Evolutionary conservation across 192 early-diverging fungal species (phyloP), one percentile per base, ranked within the genome.

Genomic region (Paraglomus brasilianum): DNA sequence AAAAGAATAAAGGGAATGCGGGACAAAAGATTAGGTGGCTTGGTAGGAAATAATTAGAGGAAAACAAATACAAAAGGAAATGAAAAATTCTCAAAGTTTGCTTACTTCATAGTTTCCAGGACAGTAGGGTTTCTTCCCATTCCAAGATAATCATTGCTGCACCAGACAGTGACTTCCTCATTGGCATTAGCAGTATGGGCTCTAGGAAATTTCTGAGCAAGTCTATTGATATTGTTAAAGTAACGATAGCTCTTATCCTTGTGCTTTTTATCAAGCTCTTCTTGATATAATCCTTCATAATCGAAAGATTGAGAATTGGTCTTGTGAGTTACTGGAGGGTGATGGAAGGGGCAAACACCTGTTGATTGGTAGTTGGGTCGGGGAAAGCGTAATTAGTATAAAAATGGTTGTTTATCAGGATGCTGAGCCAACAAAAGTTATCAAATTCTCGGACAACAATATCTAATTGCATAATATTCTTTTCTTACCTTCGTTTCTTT

Each of bases 221-320:
- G 82, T 43, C 97, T 91, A 80, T 98, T 98, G 85, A 98, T 97
- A 86, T 98, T 98, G 89, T 98, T 98, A 78, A 98, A 98, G 84
- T 97, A 98, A 74, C 97, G 91, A 85, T 98, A 98, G 73, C 87
- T 90, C 84, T 93, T 92, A 88, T 98, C 95, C 72, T 86, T 84
- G 76, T 96, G 94, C 81, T 98, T 98, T 88, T 95, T 95, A 46
- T 95, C 90, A 45, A 98, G 75, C 79, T 95, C 90, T 24, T 71
- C 72, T 70, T 88, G 81, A 80, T 95, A 98, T 70, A 91, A 82
- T 48, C 81, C 78, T 77, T 97, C 94, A 79, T 98, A 98, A 77
- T 97, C 92, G 74, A 97, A 98, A 46, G 70, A 39, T 48, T 81
- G 77, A 53, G 66, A 53, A 11, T 80, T 74, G 14, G 78, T 74